A percentile compares a stretch with the other conserved stretches of the same genome.
phyloP scores from a whole-genome alignment of 805 yeast species.

The Saturnispora galanensis region DNA sequence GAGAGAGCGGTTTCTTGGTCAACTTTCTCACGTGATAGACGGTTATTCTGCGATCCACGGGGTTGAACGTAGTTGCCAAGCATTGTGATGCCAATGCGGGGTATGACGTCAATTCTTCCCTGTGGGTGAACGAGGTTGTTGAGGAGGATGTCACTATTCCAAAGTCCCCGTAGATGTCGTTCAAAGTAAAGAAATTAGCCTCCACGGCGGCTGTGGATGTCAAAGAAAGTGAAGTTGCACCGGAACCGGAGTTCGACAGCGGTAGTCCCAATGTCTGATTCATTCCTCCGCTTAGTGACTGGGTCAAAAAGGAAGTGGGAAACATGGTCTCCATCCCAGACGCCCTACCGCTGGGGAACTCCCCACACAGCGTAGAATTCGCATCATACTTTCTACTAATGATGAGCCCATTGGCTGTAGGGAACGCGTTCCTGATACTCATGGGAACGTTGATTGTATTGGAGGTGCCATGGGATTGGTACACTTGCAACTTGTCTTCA shows the following conservation, averaged over 20 bases:
- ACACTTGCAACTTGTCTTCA: constrained; percentile 51
- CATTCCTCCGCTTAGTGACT: no score
- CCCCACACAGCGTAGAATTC: no score
- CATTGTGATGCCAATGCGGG: constrained; percentile 34
- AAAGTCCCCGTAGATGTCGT: constrained; percentile 67
- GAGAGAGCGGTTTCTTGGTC: constrained; percentile 12
- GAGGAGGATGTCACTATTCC: constrained; percentile 66
- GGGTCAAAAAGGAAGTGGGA: neutral
- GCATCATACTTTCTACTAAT: constrained; percentile 20
- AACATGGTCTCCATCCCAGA: constrained; percentile 2
- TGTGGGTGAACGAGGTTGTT: constrained; percentile 49
- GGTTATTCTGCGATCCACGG: constrained; percentile 33
- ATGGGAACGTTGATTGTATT: constrained; percentile 65
- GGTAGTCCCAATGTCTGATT: constrained; percentile 1
- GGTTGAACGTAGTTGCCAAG: constrained; percentile 48
- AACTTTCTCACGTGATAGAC: constrained; percentile 45
- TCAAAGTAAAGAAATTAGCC: constrained; percentile 47
- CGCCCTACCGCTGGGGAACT: no score
- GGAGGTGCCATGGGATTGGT: constrained; percentile 48
- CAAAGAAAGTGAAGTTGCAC: constrained; percentile 7
- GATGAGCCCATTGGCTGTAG: constrained; percentile 60
- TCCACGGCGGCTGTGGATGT: constrained; percentile 14
- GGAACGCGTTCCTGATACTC: constrained; percentile 45
- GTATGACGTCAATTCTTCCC: constrained; percentile 48
- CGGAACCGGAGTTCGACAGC: neutral